phyloP scores from a whole-genome alignment of 192 early-diverging fungal species.

The Podila epigama region DNA sequence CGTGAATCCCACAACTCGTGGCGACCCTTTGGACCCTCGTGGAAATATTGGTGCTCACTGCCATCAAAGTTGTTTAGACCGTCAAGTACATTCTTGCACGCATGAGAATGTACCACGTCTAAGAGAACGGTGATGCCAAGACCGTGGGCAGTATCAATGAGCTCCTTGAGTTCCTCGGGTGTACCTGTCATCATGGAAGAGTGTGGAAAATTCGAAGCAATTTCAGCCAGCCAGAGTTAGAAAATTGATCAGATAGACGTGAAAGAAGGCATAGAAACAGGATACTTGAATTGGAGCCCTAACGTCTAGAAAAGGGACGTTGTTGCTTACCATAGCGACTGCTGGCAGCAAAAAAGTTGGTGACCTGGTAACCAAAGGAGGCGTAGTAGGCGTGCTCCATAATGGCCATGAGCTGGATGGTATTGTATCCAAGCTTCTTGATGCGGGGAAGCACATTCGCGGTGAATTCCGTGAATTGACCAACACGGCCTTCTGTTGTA shows the following conservation, averaged over 20 bases:
- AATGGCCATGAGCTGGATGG: conserved; percentile 89
- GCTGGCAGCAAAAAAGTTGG: conserved; percentile 94
- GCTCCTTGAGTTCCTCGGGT: conserved; percentile 91
- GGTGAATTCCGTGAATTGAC: conserved; percentile 93
- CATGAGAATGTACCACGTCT: conserved; percentile 97
- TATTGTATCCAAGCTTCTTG: conserved; percentile 82
- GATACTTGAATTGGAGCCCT: too few relatives aligned
- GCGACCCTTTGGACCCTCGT: conserved; percentile 81
- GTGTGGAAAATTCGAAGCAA: too few relatives aligned
- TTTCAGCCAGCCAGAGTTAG: too few relatives aligned
- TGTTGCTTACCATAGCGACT: conserved; percentile 76
- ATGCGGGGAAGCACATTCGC: conserved; percentile 87
- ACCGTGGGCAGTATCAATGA: conserved; percentile 92
- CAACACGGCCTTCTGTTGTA: conserved; percentile 80
- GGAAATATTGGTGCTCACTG: conserved; percentile 96
- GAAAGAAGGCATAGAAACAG: too few relatives aligned
- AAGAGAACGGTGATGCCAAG: conserved; percentile 88
- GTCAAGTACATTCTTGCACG: conserved; percentile 93
- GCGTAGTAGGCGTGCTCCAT: conserved; percentile 99
- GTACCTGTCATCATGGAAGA: conserved; percentile 50
- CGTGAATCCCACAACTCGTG: conserved; percentile 96
- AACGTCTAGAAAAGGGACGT: too few relatives aligned
- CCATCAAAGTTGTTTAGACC: conserved; percentile 97
- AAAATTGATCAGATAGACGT: too few relatives aligned
- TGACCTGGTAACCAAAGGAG: conserved; percentile 98